Percentiles rank a stretch among this genome's conserved stretches.
phyloP scores from a whole-genome alignment of 2,329 filamentous ascomycete genomes.

The Nothophoma quercina region DNA sequence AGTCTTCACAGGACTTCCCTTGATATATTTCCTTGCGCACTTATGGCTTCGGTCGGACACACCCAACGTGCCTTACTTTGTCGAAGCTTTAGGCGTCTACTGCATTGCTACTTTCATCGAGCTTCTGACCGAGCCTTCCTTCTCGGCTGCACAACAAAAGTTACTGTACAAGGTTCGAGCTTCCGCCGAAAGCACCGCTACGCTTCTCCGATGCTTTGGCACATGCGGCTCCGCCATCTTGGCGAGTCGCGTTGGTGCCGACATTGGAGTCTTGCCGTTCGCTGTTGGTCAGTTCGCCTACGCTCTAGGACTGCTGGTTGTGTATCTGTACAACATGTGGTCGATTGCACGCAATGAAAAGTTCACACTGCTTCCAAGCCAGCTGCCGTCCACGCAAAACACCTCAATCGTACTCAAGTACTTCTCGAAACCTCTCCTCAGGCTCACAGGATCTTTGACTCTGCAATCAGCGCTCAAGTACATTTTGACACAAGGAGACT shows the following conservation, averaged over 20 bases:
- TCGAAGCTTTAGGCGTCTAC: constrained; percentile 62
- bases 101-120: constrained; percentile 71
- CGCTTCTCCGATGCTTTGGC: constrained; percentile 75
- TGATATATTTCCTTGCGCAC: constrained; percentile 70
- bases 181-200: constrained; percentile 81
- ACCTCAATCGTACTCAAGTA: constrained; percentile 30
- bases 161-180: constrained; percentile 83
- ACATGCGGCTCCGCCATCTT: constrained; percentile 76
- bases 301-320: constrained; percentile 69
- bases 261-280: constrained; percentile 84
- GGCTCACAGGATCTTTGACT: constrained; percentile 81
- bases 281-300: constrained; percentile 86
- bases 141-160: constrained; percentile 84
- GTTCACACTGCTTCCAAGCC: constrained; percentile 72
- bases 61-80: constrained; percentile 68
- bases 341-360: constrained; percentile 62
- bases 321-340: constrained; percentile 73
- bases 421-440: constrained; percentile 75
- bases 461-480: constrained; percentile 91
- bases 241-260: constrained; percentile 60
- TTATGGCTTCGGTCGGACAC: constrained; percentile 69
- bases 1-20: constrained; percentile 70
- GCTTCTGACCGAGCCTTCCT: constrained; percentile 84
- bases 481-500: constrained; percentile 91
- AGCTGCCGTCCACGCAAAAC: constrained; percentile 49